Base-by-base conservation (phyloP, 257 asterid species). In the Scutellaria galericulata region DNA sequence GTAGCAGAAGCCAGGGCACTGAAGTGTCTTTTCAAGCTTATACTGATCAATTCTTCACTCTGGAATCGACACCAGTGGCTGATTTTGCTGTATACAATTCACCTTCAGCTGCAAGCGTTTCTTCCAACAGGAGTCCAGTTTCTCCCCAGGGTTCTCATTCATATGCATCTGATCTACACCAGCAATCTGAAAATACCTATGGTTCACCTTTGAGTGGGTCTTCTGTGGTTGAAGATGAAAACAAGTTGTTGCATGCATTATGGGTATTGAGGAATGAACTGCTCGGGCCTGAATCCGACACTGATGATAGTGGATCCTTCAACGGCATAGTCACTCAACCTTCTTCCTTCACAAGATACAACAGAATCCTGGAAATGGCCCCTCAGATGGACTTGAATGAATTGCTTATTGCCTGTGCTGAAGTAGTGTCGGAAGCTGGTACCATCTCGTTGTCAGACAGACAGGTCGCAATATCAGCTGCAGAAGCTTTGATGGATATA, bases 161-260 rank as follows among this genome's bases (percentile, higher is more conserved):
- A 2, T 85, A 83, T 66, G 83, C 79, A 9, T 89, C 93, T 0
- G 93, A 91, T 70, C 79, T 64, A 42, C 88, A 71, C 48, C 90
- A 74, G 46, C 83, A 87, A 8, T 84, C 94, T 56, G 96, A 86
- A 52, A 81, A 80, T 52, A 77, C 89, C 47, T 80, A 83, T 1
- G 89, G 95, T 44, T 94, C 99, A 55, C 98, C 99, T n/a, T 73
- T 88, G 72, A 91, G 99, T 64, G 97, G 96, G n/a, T 87, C 84
- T 57, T 95, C 96, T 31, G 91, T 81, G 24, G 85, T 82, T 12
- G 98, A 81, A 18, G 97, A 87, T 71, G 90, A 86, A 50, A 84
- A 80, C 81, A 90, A 83, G 44, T 40, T 88, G 81, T 84, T 77
- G 88, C 90, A 88, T 6, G 90, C 82, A 7, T 65, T 95, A 56